phyloP scores from a whole-genome alignment of 2,329 filamentous ascomycete genomes.

The Sphaceloma murrayae region DNA sequence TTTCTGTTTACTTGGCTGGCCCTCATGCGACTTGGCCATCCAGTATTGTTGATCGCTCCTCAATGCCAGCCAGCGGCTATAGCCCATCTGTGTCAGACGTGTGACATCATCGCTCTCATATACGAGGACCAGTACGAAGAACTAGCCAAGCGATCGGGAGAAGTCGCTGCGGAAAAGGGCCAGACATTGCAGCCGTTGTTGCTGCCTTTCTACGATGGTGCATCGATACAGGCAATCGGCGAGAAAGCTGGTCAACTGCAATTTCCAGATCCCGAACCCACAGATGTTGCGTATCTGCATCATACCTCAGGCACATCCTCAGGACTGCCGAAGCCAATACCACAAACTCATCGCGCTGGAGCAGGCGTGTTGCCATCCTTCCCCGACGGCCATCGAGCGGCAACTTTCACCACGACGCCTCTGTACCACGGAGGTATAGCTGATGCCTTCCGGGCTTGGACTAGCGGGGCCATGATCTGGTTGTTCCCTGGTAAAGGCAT shows the following conservation, averaged over 20 bases:
- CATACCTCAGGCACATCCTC: conserved; percentile 58
- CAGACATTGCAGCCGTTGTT: conserved; percentile 13
- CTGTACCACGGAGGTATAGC: conserved; percentile 57
- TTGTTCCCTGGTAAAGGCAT: conserved; percentile 49
- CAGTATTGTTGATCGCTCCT: conserved; percentile 49
- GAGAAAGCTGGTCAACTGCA: neutral
- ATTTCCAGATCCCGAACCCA: conserved; percentile 21
- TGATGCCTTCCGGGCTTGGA: conserved; percentile 54
- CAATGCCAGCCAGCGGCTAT: conserved; percentile 41
- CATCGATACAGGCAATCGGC: conserved; percentile 7
- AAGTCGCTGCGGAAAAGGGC: conserved; percentile 19
- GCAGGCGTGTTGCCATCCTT: conserved; percentile 47
- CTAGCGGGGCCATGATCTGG: conserved; percentile 50
- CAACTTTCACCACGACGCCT: conserved; percentile 56
- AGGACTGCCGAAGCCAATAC: conserved; percentile 53
- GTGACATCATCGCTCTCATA: conserved; percentile 37
- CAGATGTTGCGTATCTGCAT: conserved; percentile 47
- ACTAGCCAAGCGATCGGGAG: conserved; percentile 26
- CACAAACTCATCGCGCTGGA: conserved; percentile 47
- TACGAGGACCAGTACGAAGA: conserved; percentile 36
- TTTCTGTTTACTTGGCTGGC: conserved; percentile 54
- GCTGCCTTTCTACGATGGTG: conserved; percentile 19
- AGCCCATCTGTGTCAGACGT: conserved; percentile 43
- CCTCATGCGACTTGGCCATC: conserved; percentile 46
- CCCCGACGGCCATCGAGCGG: conserved; percentile 27